These are phyloP conservation scores for Wallacemonas sp. DNA, from an alignment of 208 protist species.

Conservation along the genomic window DNA sequence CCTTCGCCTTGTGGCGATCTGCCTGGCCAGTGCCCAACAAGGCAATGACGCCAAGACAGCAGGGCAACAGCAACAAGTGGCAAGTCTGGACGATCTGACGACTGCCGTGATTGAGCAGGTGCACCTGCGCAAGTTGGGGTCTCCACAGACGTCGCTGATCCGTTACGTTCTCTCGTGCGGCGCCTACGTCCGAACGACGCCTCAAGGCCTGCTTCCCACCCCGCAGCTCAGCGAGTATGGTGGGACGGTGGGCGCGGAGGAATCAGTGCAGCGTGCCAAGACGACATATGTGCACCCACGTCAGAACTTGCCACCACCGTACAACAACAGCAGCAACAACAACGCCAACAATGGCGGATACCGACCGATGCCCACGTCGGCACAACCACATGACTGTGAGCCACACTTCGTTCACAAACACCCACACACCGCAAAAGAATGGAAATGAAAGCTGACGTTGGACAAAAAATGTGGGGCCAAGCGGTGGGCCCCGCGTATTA, in stretches of 20 bases:
- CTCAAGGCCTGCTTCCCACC: neutral
- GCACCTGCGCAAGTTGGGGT: neutral
- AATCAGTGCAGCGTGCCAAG: neutral
- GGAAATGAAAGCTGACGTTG: too few species aligned
- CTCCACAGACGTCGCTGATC: neutral
- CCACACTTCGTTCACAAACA: too few species aligned
- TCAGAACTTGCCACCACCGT: neutral
- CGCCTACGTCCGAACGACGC: neutral
- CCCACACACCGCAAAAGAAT: too few species aligned
- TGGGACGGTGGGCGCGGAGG: conserved; percentile 1
- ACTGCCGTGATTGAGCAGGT: neutral
- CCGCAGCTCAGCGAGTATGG: neutral
- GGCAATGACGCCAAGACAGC: neutral
- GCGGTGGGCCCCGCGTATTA: too few species aligned
- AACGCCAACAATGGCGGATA: neutral
- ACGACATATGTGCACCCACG: neutral
- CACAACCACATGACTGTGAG: too few species aligned
- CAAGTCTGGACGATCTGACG: neutral
- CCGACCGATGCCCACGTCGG: too few species aligned
- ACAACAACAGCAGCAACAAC: conserved; percentile 10
- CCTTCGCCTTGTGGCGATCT: conserved; percentile 8
- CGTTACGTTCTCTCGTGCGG: neutral
- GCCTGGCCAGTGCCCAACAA: conserved; percentile 7
- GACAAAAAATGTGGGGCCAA: too few species aligned
- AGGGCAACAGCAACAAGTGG: neutral